Percentiles rank a stretch among this genome's conserved stretches.
These are phyloP conservation scores for Sugiyamaella paludigena DNA, from an alignment of 1,139 yeast genomes.

Conservation along the genomic window DNA sequence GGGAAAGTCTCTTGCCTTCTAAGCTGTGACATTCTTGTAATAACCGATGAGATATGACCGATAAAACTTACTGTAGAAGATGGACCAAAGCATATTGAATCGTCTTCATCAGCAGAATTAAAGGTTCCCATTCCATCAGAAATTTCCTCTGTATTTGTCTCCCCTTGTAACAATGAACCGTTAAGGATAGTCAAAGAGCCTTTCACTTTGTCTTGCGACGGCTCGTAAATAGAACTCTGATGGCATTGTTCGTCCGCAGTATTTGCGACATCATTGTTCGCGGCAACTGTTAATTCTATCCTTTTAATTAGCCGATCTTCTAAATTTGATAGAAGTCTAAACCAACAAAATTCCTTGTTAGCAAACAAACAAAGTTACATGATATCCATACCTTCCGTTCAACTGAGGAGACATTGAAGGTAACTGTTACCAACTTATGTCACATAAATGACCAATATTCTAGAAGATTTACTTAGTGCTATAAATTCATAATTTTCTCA, in stretches of 20 bases:
- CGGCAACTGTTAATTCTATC: too few species aligned
- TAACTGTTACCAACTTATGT: too few species aligned
- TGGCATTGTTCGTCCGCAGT: too few species aligned
- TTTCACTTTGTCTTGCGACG: too few species aligned
- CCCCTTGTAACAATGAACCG: neutral
- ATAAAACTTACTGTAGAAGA: slow-evolving; percentile 7
- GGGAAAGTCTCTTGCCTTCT: neutral
- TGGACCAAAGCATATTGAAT: slow-evolving; percentile 11
- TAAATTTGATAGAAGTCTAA: neutral
- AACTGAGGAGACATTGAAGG: too few species aligned
- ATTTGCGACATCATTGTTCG: too few species aligned
- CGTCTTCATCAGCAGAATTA: slow-evolving; percentile 1
- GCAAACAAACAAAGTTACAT: too few species aligned
- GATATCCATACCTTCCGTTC: too few species aligned
- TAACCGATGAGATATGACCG: slow-evolving; percentile 5
- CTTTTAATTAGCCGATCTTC: neutral
- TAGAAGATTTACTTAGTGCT: too few species aligned
- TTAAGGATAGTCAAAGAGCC: too few species aligned
- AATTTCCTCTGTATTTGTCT: neutral
- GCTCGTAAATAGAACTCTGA: too few species aligned
- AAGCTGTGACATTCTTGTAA: neutral
- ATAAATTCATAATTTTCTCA: neutral
- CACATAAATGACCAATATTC: too few species aligned
- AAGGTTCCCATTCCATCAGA: neutral
- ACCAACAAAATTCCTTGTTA: neutral